Evolutionary conservation across 495 filamentous ascomycete species (phyloP).

Genomic region (Lophiotrema nucula): DNA sequence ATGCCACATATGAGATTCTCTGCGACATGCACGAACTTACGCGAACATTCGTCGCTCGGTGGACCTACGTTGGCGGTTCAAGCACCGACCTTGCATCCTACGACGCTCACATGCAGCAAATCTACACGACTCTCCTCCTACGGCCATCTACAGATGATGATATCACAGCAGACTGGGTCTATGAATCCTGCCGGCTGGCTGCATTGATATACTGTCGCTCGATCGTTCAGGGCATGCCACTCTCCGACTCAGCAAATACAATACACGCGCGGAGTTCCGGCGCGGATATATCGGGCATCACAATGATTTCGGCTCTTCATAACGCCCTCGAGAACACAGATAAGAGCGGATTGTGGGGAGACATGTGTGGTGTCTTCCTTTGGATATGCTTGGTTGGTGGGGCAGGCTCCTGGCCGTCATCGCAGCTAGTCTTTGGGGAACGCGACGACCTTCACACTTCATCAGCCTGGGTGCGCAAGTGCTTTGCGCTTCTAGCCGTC

Average conservation of each 20-base stretch:
- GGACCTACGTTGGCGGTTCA: constrained; percentile 16
- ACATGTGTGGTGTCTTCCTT: constrained; percentile 23
- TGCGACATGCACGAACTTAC: constrained; percentile 30
- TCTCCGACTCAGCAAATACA: constrained; percentile 24
- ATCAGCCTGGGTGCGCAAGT: constrained; percentile 22
- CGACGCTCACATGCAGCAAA: constrained; percentile 24
- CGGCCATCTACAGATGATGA: constrained; percentile 10
- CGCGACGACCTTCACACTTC: not conserved
- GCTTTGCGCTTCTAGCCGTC: constrained; percentile 24
- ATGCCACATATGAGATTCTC: constrained; percentile 21
- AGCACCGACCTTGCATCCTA: constrained; percentile 13
- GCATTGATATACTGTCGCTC: constrained; percentile 31
- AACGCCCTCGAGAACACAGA: constrained; percentile 24
- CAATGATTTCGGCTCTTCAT: constrained; percentile 18
- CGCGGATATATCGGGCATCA: not conserved
- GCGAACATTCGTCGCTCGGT: constrained; percentile 18
- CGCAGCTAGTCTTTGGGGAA: constrained; percentile 7
- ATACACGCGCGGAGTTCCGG: constrained; percentile 18
- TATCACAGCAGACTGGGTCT: constrained; percentile 23
- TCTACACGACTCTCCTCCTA: constrained; percentile 14
- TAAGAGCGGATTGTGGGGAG: constrained; percentile 16
- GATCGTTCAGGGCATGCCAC: constrained; percentile 24
- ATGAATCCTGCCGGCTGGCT: constrained; percentile 28
- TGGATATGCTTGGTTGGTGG: constrained; percentile 28
- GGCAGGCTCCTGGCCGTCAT: constrained; percentile 9